Percentiles rank a stretch among this genome's conserved stretches.
Conservation (phyloP, 2,329 filamentous ascomycete genomes). For the Sphaerostilbella broomeana region DNA sequence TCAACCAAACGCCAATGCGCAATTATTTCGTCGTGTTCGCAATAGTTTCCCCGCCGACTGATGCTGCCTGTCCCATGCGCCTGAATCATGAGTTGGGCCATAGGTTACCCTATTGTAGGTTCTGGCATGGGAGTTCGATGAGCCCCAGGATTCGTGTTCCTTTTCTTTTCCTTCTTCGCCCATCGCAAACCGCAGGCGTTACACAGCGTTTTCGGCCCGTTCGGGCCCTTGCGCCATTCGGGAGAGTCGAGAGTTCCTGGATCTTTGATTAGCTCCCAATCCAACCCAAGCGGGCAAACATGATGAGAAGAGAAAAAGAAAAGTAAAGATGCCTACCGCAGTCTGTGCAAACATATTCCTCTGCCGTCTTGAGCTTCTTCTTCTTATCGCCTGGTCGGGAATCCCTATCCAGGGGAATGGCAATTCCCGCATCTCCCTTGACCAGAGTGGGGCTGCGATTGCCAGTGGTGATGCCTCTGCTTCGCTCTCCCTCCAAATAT, state of each 20-base stretch:
- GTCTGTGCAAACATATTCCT: slow-evolving; percentile 94
- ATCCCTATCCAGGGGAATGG: slow-evolving; percentile 74
- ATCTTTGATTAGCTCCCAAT: slow-evolving; percentile 1
- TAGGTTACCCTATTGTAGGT: slow-evolving; percentile 18
- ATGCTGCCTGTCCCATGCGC: background rate
- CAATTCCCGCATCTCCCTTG: slow-evolving; percentile 78
- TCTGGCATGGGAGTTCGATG: slow-evolving; percentile 19
- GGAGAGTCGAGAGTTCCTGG: slow-evolving; percentile 78
- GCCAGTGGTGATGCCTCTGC: slow-evolving; percentile 80
- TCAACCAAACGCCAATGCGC: slow-evolving; percentile 9
- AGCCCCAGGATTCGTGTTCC: slow-evolving; percentile 18
- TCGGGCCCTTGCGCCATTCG: slow-evolving; percentile 92
- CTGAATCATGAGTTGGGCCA: too few species aligned
- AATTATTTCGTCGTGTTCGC: too few species aligned
- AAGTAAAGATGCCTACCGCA: slow-evolving; percentile 52
- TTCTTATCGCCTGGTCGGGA: slow-evolving; percentile 69
- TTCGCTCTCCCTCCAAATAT: slow-evolving; percentile 84
- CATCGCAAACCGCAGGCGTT: slow-evolving; percentile 82
- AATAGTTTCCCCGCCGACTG: too few species aligned
- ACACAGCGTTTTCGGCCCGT: slow-evolving; percentile 87
- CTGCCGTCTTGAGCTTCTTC: slow-evolving; percentile 73
- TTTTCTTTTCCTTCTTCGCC: slow-evolving; percentile 79
- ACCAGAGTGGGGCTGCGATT: slow-evolving; percentile 74
- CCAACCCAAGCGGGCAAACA: background rate
- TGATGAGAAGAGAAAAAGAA: background rate